These are phyloP conservation scores for Gardenia jasminoides DNA, from an alignment of 257 asterid species.

Conservation along the genomic window DNA sequence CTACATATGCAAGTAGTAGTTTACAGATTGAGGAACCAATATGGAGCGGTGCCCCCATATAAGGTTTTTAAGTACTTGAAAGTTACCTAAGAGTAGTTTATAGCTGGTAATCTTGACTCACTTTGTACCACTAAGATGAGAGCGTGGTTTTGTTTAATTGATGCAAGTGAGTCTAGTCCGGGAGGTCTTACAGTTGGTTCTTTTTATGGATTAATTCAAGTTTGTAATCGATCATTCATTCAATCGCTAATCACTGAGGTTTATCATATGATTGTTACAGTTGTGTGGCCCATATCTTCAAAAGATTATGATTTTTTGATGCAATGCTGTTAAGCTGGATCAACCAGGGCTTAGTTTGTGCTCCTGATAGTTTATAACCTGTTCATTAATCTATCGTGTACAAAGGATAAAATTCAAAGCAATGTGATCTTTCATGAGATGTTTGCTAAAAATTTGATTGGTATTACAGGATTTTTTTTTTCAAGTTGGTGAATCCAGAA, in stretches of 20 bases:
- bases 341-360: not conserved
- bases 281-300: not conserved
- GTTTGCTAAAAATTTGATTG: not conserved
- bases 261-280: not conserved
- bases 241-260: not conserved
- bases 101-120: not conserved
- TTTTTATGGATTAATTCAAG: not conserved
- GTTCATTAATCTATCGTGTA: not conserved
- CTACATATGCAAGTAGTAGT: not conserved
- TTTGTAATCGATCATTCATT: not conserved
- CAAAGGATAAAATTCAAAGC: not conserved
- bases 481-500: not conserved
- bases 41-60: not conserved
- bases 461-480: not conserved
- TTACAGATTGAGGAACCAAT: not conserved
- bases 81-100: not conserved
- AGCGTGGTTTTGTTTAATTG: not conserved
- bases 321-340: not conserved
- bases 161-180: not conserved
- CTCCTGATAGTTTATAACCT: not conserved
- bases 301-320: too few relatives aligned
- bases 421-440: not conserved
- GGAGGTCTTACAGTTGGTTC: not conserved
- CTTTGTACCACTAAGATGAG: not conserved
- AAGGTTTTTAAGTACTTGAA: not conserved